A percentile compares a stretch with the other conserved stretches of the same genome.
Evolutionary conservation across 768 basidiomycete genomes (phyloP).

Genomic region (Mycena capillaripes): DNA sequence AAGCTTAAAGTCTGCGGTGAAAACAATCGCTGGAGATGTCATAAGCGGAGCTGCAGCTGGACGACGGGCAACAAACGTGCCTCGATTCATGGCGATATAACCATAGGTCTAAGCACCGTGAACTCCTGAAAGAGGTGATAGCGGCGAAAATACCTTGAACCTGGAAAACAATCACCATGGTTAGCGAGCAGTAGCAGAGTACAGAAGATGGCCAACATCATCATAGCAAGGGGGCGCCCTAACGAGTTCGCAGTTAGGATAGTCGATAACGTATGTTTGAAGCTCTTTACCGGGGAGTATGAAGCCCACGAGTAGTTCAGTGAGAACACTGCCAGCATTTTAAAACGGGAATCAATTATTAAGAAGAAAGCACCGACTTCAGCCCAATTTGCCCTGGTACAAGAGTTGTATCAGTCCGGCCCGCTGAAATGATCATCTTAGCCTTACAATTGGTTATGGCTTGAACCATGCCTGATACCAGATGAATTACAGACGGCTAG

Average conservation of each 20-base stretch:
- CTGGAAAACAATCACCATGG: conserved; percentile 38
- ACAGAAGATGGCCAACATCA: conserved; percentile 62
- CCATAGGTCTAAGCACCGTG: conserved; percentile 65
- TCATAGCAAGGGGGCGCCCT: conserved; percentile 81
- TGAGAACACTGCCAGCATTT: conserved; percentile 66
- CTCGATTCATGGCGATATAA: conserved; percentile 74
- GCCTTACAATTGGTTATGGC: conserved; percentile 78
- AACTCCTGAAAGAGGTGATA: conserved; percentile 1
- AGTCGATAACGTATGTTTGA: conserved; percentile 1
- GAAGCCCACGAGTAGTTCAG: conserved; percentile 80
- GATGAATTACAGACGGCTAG: background rate
- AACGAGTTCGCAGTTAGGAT: conserved; percentile 51
- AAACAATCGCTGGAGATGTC: conserved; percentile 68
- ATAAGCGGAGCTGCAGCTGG: conserved; percentile 31
- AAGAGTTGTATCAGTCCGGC: background rate
- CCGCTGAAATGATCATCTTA: background rate
- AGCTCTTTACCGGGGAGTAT: conserved; percentile 54
- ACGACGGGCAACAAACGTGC: conserved; percentile 33
- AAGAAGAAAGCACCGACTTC: conserved; percentile 49
- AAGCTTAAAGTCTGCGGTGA: conserved; percentile 82
- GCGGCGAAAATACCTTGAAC: conserved; percentile 50
- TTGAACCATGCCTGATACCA: conserved; percentile 70
- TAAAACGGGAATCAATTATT: background rate
- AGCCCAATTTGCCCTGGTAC: conserved; percentile 64
- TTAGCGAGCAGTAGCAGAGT: background rate